phyloP scores from a whole-genome alignment of 768 basidiomycete genomes.

The Tricholoma terreum region DNA sequence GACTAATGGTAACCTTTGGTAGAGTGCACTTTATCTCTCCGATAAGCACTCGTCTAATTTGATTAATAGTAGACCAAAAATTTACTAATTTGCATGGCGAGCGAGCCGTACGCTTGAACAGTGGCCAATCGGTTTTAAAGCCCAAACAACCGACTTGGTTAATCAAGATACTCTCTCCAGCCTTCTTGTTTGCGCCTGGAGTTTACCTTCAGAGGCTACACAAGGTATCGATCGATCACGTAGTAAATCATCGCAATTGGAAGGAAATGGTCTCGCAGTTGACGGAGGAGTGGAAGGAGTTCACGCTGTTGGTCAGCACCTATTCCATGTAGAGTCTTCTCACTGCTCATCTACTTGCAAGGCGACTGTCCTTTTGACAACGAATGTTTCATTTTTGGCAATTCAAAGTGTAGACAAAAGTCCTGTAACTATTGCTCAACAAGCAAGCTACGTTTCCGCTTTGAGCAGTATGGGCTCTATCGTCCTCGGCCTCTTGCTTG shows the following conservation, averaged over 20 bases:
- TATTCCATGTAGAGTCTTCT: background rate
- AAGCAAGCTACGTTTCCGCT: constrained; percentile 2
- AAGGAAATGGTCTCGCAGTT: background rate
- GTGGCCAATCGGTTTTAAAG: background rate
- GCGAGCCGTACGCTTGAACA: background rate
- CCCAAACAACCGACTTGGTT: background rate
- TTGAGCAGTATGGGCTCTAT: background rate
- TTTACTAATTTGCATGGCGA: constrained; percentile 3
- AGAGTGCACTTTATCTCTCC: background rate
- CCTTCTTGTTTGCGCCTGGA: constrained; percentile 1
- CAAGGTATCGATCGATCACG: background rate
- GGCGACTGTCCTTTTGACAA: constrained; percentile 1
- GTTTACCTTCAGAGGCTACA: constrained; percentile 1
- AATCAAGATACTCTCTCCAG: background rate
- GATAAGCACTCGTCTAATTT: background rate
- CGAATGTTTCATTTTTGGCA: constrained; percentile 1
- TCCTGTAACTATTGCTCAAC: background rate
- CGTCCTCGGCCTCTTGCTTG: background rate
- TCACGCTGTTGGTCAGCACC: background rate
- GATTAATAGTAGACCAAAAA: background rate
- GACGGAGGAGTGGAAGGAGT: constrained; percentile 3
- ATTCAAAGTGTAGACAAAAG: background rate
- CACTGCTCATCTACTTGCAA: background rate
- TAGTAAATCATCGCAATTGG: background rate
- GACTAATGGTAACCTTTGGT: constrained; percentile 2